Evolutionary conservation across 176 grass and related monocot species (phyloP), one percentile per base, ranked within the genome.

Genomic region (Aegilops tauschii): DNA sequence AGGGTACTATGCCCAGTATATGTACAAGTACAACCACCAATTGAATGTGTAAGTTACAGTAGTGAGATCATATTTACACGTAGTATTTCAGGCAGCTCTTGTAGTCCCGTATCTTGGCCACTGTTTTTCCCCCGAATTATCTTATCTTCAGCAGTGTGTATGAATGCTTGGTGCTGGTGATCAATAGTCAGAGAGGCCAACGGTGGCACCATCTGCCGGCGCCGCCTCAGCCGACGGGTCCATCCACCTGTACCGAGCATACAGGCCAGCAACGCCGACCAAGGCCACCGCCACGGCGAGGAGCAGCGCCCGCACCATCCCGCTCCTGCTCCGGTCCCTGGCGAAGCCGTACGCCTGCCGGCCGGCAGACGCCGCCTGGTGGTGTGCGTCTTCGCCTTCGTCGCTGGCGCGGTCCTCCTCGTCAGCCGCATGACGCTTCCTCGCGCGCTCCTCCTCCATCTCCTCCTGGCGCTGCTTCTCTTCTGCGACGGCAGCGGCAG

Each of bases 231-330:
- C 62, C 14, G 88, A 90, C 0, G 70, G 36, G 17, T 70, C 83
- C 70, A 82, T 86, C 78, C 76, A 0, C 69, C 36, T 77, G 78
- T 85, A 85, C 83, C 39, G 45, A 0, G 83, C 88, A 29, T 76
- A 85, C 20, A 85, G 17, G 9, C 82, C 88, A 5, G 80, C 80
- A 52, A 28, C 77, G 9, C 25, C 88, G 5, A 89, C 13, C 45
- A 89, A 40, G 34, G 78, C 61, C 62, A 86, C 47, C 70, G 76
- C 49, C 70, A 69, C 70, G 49, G 83, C 78, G 5, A 77, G 21
- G 47, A 90, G 18, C 5, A 66, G 17, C 5, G 62, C 42, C 49
- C 70, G 44, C 20, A 81, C 7, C 62, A 47, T 8, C 78, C 39
- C 34, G 45, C 69, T 59, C 54, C 54, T 59, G 18, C 54, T 89